Percentiles rank a stretch among this genome's conserved stretches.
Evolutionary conservation across 352 stramenopile species (phyloP).

Genomic region (Pseudoperonospora humuli): DNA sequence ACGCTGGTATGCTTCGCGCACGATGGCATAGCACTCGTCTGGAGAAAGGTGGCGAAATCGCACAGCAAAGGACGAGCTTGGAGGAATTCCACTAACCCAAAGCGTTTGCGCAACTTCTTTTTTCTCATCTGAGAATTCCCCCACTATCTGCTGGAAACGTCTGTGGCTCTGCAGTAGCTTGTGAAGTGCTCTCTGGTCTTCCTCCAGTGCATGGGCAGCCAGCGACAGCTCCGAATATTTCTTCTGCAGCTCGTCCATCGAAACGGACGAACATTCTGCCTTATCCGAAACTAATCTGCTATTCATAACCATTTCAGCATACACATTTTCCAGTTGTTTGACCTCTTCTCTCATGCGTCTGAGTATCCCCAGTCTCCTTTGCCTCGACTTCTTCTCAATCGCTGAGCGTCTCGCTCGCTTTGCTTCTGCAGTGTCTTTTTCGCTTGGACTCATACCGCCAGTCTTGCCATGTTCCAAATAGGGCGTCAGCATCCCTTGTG

Average conservation of each 20-base stretch:
- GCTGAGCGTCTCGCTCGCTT: constrained; percentile 45
- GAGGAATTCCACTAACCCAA: constrained; percentile 24
- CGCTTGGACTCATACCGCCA: constrained; percentile 21
- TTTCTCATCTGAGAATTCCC: constrained; percentile 10
- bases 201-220: constrained; percentile 27
- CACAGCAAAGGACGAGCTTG: constrained; percentile 33
- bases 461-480: too few species aligned
- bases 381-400: constrained; percentile 55
- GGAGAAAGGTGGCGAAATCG: constrained; percentile 18
- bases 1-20: constrained; percentile 45
- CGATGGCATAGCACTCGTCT: constrained; percentile 33
- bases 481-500: too few species aligned
- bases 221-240: constrained; percentile 35
- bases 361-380: constrained; percentile 22
- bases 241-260: constrained; percentile 11
- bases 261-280: too few species aligned
- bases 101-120: constrained; percentile 6
- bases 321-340: constrained; percentile 37
- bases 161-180: constrained; percentile 25
- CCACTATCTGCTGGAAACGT: constrained; percentile 25
- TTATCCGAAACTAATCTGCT: too few species aligned
- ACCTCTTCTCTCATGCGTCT: constrained; percentile 48
- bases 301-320: constrained; percentile 21
- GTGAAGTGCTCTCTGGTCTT: constrained; percentile 33
- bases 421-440: constrained; percentile 8